A percentile compares a stretch with the other conserved stretches of the same genome.
Evolutionary conservation across 2,329 filamentous ascomycete species (phyloP).

Genomic region (Lasiodiplodia theobromae): DNA sequence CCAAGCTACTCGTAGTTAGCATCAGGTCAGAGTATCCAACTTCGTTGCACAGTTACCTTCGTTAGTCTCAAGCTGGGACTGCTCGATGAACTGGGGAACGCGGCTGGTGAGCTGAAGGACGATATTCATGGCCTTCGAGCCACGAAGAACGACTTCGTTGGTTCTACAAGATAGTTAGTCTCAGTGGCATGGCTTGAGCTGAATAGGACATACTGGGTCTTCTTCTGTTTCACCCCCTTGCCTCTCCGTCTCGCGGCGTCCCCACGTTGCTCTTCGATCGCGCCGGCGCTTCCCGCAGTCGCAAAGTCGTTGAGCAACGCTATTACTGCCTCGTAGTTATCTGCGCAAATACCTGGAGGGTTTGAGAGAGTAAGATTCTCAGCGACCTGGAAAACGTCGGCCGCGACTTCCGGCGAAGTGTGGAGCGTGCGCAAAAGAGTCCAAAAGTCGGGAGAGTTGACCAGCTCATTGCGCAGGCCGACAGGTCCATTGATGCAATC

Average conservation of each 20-base stretch:
- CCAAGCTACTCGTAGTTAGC: slow-evolving; percentile 70
- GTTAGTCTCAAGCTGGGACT: slow-evolving; percentile 87
- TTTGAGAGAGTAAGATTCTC: slow-evolving; percentile 73
- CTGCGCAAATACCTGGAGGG: slow-evolving; percentile 86
- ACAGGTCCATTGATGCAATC: slow-evolving; percentile 80
- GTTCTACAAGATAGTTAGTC: slow-evolving; percentile 55
- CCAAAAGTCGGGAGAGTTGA: slow-evolving; percentile 98
- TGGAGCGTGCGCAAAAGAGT: slow-evolving; percentile 81
- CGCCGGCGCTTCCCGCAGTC: slow-evolving; percentile 77
- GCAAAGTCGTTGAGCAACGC: slow-evolving; percentile 88
- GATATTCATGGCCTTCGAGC: slow-evolving; percentile 79
- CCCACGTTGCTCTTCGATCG: slow-evolving; percentile 71
- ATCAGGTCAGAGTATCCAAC: background rate
- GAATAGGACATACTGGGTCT: slow-evolving; percentile 59
- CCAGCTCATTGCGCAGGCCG: slow-evolving; percentile 86
- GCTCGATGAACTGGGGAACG: slow-evolving; percentile 85
- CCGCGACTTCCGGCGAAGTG: slow-evolving; percentile 71
- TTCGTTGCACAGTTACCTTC: slow-evolving; percentile 67
- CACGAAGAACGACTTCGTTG: slow-evolving; percentile 76
- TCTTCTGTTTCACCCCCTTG: slow-evolving; percentile 61
- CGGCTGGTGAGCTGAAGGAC: slow-evolving; percentile 83
- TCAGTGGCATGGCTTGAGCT: background rate
- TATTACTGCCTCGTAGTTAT: slow-evolving; percentile 93
- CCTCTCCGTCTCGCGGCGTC: slow-evolving; percentile 62
- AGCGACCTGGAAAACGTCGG: slow-evolving; percentile 85